Base-by-base conservation (phyloP, 768 basidiomycete genomes). In the Tylopilus sp. region DNA sequence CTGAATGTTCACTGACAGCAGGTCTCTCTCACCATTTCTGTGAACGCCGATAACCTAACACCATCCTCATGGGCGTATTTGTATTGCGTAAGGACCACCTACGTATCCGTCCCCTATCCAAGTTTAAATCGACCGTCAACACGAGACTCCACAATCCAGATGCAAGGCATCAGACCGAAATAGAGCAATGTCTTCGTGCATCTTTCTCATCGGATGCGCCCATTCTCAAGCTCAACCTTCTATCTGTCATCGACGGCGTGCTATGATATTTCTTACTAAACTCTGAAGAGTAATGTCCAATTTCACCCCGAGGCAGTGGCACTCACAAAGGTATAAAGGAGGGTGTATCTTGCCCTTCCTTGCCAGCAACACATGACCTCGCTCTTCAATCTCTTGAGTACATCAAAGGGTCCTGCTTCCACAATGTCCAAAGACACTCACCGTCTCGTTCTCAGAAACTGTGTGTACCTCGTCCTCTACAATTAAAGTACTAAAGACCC, bases 301-400 rank as follows among this genome's bases (percentile, higher is more conserved):
- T 26, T 45, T 4, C 15, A 30, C n/a, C n/a, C n/a, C n/a, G n/a
- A n/a, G n/a, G n/a, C n/a, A n/a, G n/a, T n/a, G n/a, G n/a, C n/a
- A n/a, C n/a, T 12, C 20, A 12, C 4, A 25, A 5, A 35, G 44
- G 40, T 51, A 55, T 54, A 51, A 55, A 55, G 30, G 44, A 9
- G 12, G 35, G 40, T n/a, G n/a, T 1, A 3, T 31, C 33, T 18
- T 43, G 17, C 44, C 6, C 12, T 11, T 22, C 25, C n/a, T 23
- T 15, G 1, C 39, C 49, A 51, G 48, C 28, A 28, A 4, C n/a
- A n/a, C 7, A 38, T 38, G n/a, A 3, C 40, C 28, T 46, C 15
- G 21, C 39, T 41, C 40, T 51, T 30, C 18, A 17, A 25, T n/a
- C 26, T 40, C 10, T 17, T 23, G 9, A 40, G 23, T 21, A 41